Base-by-base conservation (phyloP, 192 early-diverging fungal species). In the Cetraspora pellucida region DNA sequence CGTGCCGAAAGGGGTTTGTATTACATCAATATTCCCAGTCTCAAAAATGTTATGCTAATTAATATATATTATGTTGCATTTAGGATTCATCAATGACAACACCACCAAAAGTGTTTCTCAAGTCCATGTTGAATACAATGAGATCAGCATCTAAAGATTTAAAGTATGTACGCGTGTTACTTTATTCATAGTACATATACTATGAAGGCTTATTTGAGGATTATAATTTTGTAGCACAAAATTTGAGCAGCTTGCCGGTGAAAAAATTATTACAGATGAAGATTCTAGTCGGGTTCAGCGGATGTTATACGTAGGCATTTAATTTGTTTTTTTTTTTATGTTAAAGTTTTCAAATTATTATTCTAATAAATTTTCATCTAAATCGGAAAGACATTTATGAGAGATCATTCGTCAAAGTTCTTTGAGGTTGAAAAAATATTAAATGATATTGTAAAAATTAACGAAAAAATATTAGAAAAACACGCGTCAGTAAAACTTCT, bases 401-500 rank as follows among this genome's bases (percentile, higher is more conserved):
- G 44, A 31, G 58, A 46, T 49, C 73, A 75, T 8, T 23, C 55
- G 16, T n/a, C 17, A 8, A 75, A 30, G 14, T 75, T 75, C 37
- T 28, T 75, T 46, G 58, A 64, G 27, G 61, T 52, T 16, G 73
- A 75, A 50, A 44, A 28, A 23, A 75, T 75, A n/a, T 31, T 75
- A n/a, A 75, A 63, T 19, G 14, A 75, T 27, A 75, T 75, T 16
- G 10, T 45, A 17, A 37, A 28, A 16, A 8, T 75, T 7, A 64
- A 47, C 4, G 58, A 75, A 46, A 47, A 75, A 21, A 75, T 75
- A 23, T 0, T 63, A 23, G 23, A 63, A 30, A 25, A 21, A 23
- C 16, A 16, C 7, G 16, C 46, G 23, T 19, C 21, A 46, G 19
- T 25, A 16, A 54, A 49, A 47, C 21, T 17, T 21, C 27, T 21